Conservation (phyloP, 108 stramenopile species). For the Pseudonitzschia delicatissima region DNA sequence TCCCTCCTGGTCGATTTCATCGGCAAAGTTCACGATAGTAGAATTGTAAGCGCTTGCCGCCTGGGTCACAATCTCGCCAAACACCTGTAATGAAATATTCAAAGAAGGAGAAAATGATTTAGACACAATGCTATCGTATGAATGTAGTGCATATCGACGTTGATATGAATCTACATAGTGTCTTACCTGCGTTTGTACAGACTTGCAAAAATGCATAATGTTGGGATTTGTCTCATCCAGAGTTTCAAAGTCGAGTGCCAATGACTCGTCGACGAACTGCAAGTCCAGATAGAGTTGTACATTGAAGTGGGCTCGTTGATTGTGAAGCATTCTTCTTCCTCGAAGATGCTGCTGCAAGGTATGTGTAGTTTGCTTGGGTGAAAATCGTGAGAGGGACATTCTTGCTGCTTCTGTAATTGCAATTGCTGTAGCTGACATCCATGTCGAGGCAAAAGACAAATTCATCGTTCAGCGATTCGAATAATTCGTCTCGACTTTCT, state of each 20-base stretch:
- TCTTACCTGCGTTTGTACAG: conserved; percentile 25
- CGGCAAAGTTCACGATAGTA: conserved; percentile 2
- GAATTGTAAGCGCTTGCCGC: conserved; percentile 12
- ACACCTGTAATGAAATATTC: conserved; percentile 1
- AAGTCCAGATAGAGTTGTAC: conserved; percentile 25
- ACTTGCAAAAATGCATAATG: conserved; percentile 7
- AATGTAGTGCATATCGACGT: too few relatives aligned
- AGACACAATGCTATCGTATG: too few relatives aligned
- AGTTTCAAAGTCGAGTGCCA: conserved; percentile 7
- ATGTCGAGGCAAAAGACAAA: background rate
- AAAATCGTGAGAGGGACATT: too few relatives aligned
- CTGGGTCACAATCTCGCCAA: conserved; percentile 16
- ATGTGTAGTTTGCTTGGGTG: too few relatives aligned
- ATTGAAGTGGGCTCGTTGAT: background rate
- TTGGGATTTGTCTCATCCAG: background rate
- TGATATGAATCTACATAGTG: background rate
- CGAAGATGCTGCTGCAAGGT: background rate
- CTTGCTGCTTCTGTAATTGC: background rate
- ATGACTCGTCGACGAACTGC: conserved; percentile 18
- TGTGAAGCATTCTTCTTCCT: background rate
- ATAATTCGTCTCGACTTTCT: too few relatives aligned
- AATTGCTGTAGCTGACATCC: background rate
- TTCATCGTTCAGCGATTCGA: too few relatives aligned
- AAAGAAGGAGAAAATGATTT: too few relatives aligned
- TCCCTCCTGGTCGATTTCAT: too few relatives aligned